A percentile compares a stretch with the other conserved stretches of the same genome.
phyloP scores from a whole-genome alignment of 345 rosid genomes.

The Corchorus olitorius region DNA sequence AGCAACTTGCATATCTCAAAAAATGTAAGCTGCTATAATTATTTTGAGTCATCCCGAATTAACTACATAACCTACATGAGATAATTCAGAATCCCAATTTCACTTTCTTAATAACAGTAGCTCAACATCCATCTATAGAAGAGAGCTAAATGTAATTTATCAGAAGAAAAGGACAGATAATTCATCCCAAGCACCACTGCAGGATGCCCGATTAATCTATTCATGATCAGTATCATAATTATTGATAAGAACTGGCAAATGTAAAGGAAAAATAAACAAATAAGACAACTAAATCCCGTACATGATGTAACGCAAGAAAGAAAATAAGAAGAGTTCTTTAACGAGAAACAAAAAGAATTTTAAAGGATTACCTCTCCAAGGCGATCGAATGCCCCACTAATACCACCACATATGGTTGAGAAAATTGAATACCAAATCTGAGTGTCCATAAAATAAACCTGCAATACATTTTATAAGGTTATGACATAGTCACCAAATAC shows the following conservation, averaged over 20 bases:
- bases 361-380: slow-evolving; percentile 78
- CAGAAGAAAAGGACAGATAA: not conserved
- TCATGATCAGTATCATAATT: not conserved
- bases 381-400: slow-evolving; percentile 91
- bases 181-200: not conserved
- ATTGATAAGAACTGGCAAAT: not conserved
- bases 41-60: not conserved
- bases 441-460: slow-evolving; percentile 95
- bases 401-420: slow-evolving; percentile 91
- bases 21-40: not conserved
- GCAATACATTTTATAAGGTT: slow-evolving; percentile 31
- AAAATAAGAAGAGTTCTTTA: not conserved
- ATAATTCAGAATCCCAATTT: not conserved
- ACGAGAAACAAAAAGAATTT: not conserved
- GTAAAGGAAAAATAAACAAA: not conserved
- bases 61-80: not conserved
- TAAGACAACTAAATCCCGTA: not conserved
- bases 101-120: not conserved
- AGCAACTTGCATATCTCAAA: not conserved
- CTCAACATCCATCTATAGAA: not conserved
- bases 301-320: not conserved
- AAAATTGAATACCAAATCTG: slow-evolving; percentile 94
- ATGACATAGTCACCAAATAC: slow-evolving; percentile 18
- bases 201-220: not conserved
- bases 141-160: not conserved